A percentile compares a stretch with the other conserved stretches of the same genome.
phyloP scores from a whole-genome alignment of 441 rosid genomes.

The Adansonia rubrostipa region DNA sequence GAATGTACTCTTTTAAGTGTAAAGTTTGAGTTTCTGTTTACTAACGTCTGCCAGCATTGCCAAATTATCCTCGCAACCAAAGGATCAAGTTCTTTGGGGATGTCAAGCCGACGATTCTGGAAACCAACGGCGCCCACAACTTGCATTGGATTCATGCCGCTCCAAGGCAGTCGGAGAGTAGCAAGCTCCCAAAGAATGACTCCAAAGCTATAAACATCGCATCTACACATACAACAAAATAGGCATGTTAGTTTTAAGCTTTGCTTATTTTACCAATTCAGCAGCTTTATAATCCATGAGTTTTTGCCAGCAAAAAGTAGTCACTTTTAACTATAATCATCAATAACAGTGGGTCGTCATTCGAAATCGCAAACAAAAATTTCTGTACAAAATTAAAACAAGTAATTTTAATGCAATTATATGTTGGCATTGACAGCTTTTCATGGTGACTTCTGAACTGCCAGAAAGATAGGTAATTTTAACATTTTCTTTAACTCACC shows the following conservation, averaged over 20 bases:
- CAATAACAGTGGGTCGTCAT: not conserved
- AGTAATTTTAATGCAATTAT: not conserved
- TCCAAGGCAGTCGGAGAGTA: conserved; percentile 89
- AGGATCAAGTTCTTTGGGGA: conserved; percentile 94
- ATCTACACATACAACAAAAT: conserved; percentile 50
- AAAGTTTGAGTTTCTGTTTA: not conserved
- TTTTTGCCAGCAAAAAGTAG: not conserved
- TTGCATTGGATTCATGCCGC: conserved; percentile 99
- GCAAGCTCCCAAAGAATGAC: conserved; percentile 99
- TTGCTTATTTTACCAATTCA: not conserved
- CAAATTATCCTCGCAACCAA: conserved; percentile 78
- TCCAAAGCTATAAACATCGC: conserved; percentile 98
- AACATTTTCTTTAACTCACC: not conserved
- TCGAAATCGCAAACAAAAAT: not conserved
- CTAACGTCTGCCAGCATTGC: conserved; percentile 97
- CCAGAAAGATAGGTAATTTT: not conserved
- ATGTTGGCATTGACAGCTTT: not conserved
- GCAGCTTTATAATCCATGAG: conserved; percentile 1
- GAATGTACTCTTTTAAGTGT: not conserved
- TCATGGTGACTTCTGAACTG: not conserved
- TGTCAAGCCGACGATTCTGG: conserved; percentile 93
- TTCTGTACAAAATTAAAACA: not conserved
- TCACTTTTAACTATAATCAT: not conserved
- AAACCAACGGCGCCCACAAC: conserved; percentile 99
- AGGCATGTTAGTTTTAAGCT: not conserved